Evolutionary conservation across 1,139 yeast species (phyloP), one percentile per base, ranked within the genome.

Genomic region (Debaryomyces nepalensis): DNA sequence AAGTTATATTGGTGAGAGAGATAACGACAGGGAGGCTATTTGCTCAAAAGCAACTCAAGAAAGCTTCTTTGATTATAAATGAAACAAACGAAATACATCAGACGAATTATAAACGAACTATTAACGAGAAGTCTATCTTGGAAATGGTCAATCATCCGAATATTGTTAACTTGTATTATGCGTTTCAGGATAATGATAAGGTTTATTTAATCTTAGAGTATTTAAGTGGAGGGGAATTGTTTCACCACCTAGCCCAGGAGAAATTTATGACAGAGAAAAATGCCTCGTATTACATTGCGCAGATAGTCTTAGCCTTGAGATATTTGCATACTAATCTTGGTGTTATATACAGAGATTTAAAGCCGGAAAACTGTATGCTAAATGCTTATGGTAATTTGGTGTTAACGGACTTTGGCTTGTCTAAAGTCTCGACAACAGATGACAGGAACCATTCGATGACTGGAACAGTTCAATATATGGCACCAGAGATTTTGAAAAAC

Each of bases 391-490:
- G 98, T 0, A 88, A 87, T 59, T 68, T 91, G 47, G 89, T 90
- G 1, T 69, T 91, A 49, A 91, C 98, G 0, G 98, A 91, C 63
- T 91, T 91, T 65, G 98, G 98, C 0, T 72, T 91, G 26, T 87
- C 95, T 37, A 91, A 91, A 58, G 90, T 84, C 15, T 78, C 86
- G 2, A 66, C 72, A 23, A 73, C 70, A 33, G 66, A 61, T 16
- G 68, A 66, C 46, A 52, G 58, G 45, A 68, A 75, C 41, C 86
- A 79, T 53, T 84, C 97, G 2, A 80, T 91, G 58, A 85, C 90
- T 23, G 99, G 98, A 0, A 91, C 97, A 0, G 95, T 96, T 0
- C 97, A 90, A 63, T 91, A 90, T 60, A 90, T 91, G 88, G 98
- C 98, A 0, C 99, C 99, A 1, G 98, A 93, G 61, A 87, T 93